Evolutionary conservation across 2,329 filamentous ascomycete species (phyloP).

Genomic region (Trichoderma pleuroti): DNA sequence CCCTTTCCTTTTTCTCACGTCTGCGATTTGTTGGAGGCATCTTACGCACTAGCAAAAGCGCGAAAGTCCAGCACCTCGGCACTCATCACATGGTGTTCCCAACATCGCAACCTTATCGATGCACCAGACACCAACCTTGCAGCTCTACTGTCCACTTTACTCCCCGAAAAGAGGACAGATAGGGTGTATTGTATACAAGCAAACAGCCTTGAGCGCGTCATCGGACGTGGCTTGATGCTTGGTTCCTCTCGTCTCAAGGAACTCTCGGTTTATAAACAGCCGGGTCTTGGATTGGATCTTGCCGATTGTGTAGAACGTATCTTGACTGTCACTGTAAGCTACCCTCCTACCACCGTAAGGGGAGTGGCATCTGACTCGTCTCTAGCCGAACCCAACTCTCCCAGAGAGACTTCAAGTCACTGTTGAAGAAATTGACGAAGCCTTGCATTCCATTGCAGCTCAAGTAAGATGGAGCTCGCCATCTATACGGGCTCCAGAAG

Average conservation of each 20-base stretch:
- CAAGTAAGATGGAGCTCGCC: slow-evolving; percentile 68
- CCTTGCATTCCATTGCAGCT: slow-evolving; percentile 65
- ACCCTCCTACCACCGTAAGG: not conserved
- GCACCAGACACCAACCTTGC: slow-evolving; percentile 53
- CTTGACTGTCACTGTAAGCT: slow-evolving; percentile 55
- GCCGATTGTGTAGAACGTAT: slow-evolving; percentile 67
- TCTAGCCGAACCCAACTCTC: slow-evolving; percentile 43
- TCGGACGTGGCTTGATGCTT: slow-evolving; percentile 64
- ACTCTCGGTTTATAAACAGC: slow-evolving; percentile 59
- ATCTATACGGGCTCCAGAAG: slow-evolving; percentile 45
- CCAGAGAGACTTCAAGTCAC: slow-evolving; percentile 45
- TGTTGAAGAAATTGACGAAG: slow-evolving; percentile 68
- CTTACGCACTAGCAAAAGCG: slow-evolving; percentile 48
- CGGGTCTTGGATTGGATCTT: slow-evolving; percentile 61
- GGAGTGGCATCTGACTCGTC: not conserved
- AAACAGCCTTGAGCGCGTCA: slow-evolving; percentile 58
- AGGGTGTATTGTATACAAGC: slow-evolving; percentile 71
- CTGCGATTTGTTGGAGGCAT: slow-evolving; percentile 68
- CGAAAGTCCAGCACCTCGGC: slow-evolving; percentile 34
- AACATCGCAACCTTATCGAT: slow-evolving; percentile 57
- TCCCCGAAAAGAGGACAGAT: slow-evolving; percentile 73
- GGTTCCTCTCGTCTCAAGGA: slow-evolving; percentile 58
- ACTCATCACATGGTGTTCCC: slow-evolving; percentile 65
- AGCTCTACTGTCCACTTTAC: slow-evolving; percentile 69
- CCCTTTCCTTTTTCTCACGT: slow-evolving; percentile 65